A percentile compares a stretch with the other conserved stretches of the same genome.
phyloP scores from a whole-genome alignment of 2,329 filamentous ascomycete genomes.

The Pyrenophora graminea region DNA sequence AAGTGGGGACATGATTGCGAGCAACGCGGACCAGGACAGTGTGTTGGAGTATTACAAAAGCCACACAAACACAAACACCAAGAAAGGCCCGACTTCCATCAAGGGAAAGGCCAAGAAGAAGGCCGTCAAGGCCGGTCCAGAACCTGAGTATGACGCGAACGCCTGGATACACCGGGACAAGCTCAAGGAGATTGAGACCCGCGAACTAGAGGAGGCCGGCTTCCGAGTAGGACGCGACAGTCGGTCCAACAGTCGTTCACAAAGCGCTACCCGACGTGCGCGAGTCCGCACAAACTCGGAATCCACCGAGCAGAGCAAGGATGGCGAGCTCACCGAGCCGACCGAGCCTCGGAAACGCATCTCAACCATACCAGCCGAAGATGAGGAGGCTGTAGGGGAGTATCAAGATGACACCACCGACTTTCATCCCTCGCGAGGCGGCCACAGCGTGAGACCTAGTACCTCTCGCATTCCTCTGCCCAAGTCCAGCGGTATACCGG shows the following conservation, averaged over 20 bases:
- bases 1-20: slow-evolving; percentile 50
- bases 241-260: slow-evolving; percentile 45
- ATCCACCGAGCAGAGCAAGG: slow-evolving; percentile 26
- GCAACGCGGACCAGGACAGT: slow-evolving; percentile 53
- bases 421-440: slow-evolving; percentile 44
- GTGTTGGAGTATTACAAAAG: slow-evolving; percentile 52
- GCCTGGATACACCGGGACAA: slow-evolving; percentile 90
- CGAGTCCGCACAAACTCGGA: slow-evolving; percentile 42
- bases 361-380: slow-evolving; percentile 49
- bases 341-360: slow-evolving; percentile 36
- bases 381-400: slow-evolving; percentile 45
- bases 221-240: slow-evolving; percentile 59
- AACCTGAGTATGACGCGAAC: slow-evolving; percentile 58
- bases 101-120: slow-evolving; percentile 39
- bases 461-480: slow-evolving; percentile 85
- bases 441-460: slow-evolving; percentile 58
- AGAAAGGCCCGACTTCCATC: slow-evolving; percentile 17
- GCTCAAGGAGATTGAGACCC: slow-evolving; percentile 77
- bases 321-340: slow-evolving; percentile 30
- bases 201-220: slow-evolving; percentile 78
- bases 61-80: slow-evolving; percentile 22
- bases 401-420: slow-evolving; percentile 72
- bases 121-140: slow-evolving; percentile 20
- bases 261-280: slow-evolving; percentile 33
- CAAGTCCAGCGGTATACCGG: slow-evolving; percentile 76